Conservation (phyloP, 73 alveolate genomes). For the Durusdinium trenchii region DNA sequence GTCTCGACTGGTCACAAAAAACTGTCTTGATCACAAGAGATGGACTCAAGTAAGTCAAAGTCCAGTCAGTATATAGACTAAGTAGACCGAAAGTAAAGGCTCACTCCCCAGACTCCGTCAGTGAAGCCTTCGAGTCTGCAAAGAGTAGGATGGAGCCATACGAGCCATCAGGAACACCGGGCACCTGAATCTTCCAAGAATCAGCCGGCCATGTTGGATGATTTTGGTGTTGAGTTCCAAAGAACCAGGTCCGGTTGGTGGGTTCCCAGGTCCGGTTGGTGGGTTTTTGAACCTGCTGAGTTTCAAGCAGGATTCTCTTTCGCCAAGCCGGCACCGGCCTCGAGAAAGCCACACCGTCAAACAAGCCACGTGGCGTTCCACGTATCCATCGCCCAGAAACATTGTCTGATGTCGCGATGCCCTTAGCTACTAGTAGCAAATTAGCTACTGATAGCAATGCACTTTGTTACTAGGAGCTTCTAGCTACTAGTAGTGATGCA, state of each 20-base stretch:
- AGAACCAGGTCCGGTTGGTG: neutral
- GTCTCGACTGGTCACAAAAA: neutral
- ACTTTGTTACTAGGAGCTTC: too few relatives aligned
- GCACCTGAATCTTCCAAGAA: neutral
- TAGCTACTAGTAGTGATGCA: too few relatives aligned
- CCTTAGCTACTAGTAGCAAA: too few relatives aligned
- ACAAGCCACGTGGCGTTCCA: too few relatives aligned
- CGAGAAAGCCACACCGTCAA: too few relatives aligned
- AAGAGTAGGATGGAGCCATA: conserved; percentile 45
- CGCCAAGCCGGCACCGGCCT: conserved; percentile 76
- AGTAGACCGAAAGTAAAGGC: neutral
- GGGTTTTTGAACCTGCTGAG: neutral
- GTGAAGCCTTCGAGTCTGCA: conserved; percentile 19
- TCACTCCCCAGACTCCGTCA: neutral
- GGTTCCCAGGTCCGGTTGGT: neutral
- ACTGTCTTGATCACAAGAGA: too few relatives aligned
- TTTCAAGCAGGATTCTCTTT: conserved; percentile 27
- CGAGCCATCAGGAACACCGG: conserved; percentile 61
- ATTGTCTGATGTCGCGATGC: neutral
- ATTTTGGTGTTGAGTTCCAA: neutral
- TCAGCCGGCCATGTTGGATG: too few relatives aligned
- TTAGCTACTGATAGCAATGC: too few relatives aligned
- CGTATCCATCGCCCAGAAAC: too few relatives aligned
- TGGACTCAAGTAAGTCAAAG: neutral
- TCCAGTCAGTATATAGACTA: neutral